Evolutionary conservation across 2,329 filamentous ascomycete species (phyloP), one percentile per base, ranked within the genome.

Genomic region (Penicillium sp.): DNA sequence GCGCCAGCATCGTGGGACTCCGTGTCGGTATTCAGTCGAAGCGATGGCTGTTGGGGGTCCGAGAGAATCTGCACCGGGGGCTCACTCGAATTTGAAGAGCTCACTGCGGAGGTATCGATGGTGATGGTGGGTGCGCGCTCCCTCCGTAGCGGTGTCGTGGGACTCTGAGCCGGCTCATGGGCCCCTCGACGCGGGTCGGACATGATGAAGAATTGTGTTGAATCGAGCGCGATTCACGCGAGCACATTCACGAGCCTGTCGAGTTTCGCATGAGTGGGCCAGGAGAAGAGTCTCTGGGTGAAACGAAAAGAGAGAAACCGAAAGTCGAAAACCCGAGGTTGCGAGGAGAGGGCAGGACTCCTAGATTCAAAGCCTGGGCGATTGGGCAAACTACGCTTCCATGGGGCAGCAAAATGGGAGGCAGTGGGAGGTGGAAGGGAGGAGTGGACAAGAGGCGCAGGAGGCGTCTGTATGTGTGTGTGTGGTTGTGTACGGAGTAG

Each of bases 91-190:
- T 78, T 76, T 8, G 75, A 67, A 71, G 74, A 74, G 73, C 76
- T 82, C 65, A 84, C 82, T 58, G 83, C 82, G 61, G 84, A 84
- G 24, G 84, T 85, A 70, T 86, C 83, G 64, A 86, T 85, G 33
- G 83, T 85, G 56, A 86, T 86, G 12, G 84, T 85, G 24, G 84
- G 84, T 7, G 82, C 81, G 59, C 81, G 75, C 66, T 77, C 77
- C 61, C 80, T 74, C 59, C 78, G 76, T 58, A 77, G 66, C 54
- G 76, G 78, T n/a, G 68, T 68, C 10, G 73, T 54, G 28, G 69
- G 65, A 26, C 70, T 68, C 38, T 68, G 70, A 30, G 70, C 35
- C 30, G 50, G 59, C 64, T 72, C 68, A 54, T 75, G 70, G 56
- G 65, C 70, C 58, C 74, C 65, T 35, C 54, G 60, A 59, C 60